Evolutionary conservation across 179 eudicot species (phyloP).

Genomic region (Sideroxylon spinosum): DNA sequence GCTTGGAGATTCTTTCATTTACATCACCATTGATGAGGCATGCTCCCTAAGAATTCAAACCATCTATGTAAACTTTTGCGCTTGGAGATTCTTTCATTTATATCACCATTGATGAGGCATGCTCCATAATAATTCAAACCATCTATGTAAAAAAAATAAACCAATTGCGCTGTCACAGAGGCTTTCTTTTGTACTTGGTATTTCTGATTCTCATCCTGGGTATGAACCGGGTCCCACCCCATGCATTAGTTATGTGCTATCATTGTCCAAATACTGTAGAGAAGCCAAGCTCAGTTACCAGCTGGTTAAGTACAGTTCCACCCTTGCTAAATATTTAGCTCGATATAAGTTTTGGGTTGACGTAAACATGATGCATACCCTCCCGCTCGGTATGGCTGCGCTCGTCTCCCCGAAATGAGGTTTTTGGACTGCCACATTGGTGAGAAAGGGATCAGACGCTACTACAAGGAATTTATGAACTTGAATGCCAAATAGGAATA

Average conservation of each 20-base stretch:
- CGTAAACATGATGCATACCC: conserved; percentile 21
- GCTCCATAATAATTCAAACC: conserved; percentile 79
- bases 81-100: conserved; percentile 41
- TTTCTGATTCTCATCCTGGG: conserved; percentile 21
- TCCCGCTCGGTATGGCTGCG: conserved; percentile 28
- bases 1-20: conserved; percentile 40
- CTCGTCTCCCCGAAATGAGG: conserved; percentile 20
- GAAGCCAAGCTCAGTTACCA: conserved; percentile 59
- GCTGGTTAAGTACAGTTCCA: conserved; percentile 76
- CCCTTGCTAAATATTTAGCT: conserved; percentile 96
- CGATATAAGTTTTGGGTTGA: conserved; percentile 49
- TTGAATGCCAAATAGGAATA: not conserved
- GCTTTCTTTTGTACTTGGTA: conserved; percentile 59
- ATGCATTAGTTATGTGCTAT: not conserved
- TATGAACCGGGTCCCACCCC: conserved; percentile 8
- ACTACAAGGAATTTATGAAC: not conserved
- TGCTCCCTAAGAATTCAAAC: conserved; percentile 72
- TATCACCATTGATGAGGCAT: conserved; percentile 47
- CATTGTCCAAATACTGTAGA: conserved; percentile 16
- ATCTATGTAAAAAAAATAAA: conserved; percentile 84
- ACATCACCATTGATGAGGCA: conserved; percentile 50
- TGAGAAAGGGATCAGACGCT: not conserved
- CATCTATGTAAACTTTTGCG: conserved; percentile 74
- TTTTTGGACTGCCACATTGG: conserved; percentile 34
- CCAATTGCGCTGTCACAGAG: conserved; percentile 64